Evolutionary conservation across 2,329 filamentous ascomycete genomes (phyloP), one percentile per base, ranked within the genome.

Genomic region (Pyrenophora graminea): DNA sequence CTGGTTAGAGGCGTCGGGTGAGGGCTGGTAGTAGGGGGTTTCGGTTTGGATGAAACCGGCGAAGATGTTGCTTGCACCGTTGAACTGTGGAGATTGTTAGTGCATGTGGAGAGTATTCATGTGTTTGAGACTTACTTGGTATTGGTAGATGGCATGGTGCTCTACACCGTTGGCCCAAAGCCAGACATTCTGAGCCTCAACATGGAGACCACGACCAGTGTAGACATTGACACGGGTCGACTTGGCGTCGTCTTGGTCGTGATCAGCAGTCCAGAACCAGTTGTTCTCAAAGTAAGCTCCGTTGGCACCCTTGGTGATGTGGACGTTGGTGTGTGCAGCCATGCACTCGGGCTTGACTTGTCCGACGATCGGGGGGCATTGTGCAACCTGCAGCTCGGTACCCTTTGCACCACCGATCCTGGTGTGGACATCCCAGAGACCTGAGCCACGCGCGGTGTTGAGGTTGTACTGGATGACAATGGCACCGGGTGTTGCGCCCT

Each of bases 251-350:
- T 97, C 92, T 30, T 97, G 85, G 69, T 95, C 90, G 77, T 97
- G 93, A 71, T 97, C 93, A 1, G 92, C 85, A 30, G 92, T 89
- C 69, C 92, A 97, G 76, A 89, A 87, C 92, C 92, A 97, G 45
- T 83, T 87, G 76, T 97, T 96, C 76, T 96, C 91, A 41, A 96
- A 79, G 74, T 96, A 95, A 17, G 85, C 83, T 45, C 69, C 68
- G 8, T 84, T 86, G 1, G 76, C 81, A 3, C 77, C 71, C 45
- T 76, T 72, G 6, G 83, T 85, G 36, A 85, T 58, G 51, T 79
- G 77, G 5, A 79, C 61, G 17, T 75, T 69, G 32, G 74, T 66
- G 55, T 92, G 94, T 2, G 90, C 83, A 18, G 85, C 90, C 45
- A 86, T 80, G 74, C 92, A 97, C 31, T 82, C 76, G 1, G 80